Percentiles rank a stretch among this genome's conserved stretches.
Conservation (phyloP, 169 alveolate species). For the Eimeria sp. region DNA sequence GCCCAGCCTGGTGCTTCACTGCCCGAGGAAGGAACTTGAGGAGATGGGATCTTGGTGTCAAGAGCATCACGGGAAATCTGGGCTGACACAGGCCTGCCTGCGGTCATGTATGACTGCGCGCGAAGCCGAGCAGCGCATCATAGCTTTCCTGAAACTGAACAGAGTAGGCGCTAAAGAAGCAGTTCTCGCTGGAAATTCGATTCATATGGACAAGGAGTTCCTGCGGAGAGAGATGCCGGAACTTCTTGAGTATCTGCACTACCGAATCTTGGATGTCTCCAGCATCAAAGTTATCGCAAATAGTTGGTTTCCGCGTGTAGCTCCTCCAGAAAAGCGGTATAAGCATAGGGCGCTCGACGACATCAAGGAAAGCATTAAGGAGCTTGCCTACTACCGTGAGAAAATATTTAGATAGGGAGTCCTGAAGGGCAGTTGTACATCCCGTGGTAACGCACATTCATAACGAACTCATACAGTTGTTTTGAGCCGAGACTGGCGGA, state of each 20-base stretch:
- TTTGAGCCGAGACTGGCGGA: background rate
- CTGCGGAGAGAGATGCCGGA: conserved; percentile 89
- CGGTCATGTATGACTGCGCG: conserved; percentile 84
- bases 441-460: background rate
- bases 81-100: conserved; percentile 86
- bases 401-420: background rate
- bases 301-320: conserved; percentile 85
- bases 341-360: conserved; percentile 92
- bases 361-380: conserved; percentile 90
- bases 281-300: conserved; percentile 87
- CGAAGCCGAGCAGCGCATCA: conserved; percentile 87
- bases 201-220: conserved; percentile 90
- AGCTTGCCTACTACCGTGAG: conserved; percentile 86
- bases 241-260: conserved; percentile 84
- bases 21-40: conserved; percentile 86
- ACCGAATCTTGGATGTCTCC: conserved; percentile 90
- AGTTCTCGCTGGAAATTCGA: conserved; percentile 91
- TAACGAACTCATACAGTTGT: background rate
- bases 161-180: conserved; percentile 57
- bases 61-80: conserved; percentile 87
- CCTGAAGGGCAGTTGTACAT: background rate
- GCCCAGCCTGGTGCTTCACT: conserved; percentile 88
- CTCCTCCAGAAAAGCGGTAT: conserved; percentile 83
- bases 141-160: conserved; percentile 68
- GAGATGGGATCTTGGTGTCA: conserved; percentile 91